A percentile compares a stretch with the other conserved stretches of the same genome.
These are phyloP conservation scores for Myriosclerotinia duriaeana DNA, from an alignment of 2,329 filamentous ascomycete species.

Conservation along the genomic window DNA sequence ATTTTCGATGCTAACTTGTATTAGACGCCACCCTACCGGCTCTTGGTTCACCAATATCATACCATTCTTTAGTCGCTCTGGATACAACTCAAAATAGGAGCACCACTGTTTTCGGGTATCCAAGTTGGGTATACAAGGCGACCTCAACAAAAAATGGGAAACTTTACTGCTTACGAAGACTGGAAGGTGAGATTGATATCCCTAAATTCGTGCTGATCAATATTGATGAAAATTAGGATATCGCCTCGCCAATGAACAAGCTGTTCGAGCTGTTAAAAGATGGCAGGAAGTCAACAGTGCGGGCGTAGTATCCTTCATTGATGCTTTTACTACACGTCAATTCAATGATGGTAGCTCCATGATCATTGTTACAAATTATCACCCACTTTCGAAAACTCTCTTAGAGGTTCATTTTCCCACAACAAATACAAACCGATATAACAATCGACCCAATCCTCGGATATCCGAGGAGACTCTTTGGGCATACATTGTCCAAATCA, in stretches of 20 bases:
- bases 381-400: constrained; percentile 85
- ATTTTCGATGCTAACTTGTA: neutral
- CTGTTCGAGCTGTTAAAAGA: constrained; percentile 79
- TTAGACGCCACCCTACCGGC: constrained; percentile 48
- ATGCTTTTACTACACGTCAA: constrained; percentile 88
- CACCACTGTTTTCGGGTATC: constrained; percentile 76
- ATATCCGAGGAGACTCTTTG: constrained; percentile 76
- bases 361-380: constrained; percentile 91
- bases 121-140: constrained; percentile 95
- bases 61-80: constrained; percentile 87
- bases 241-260: constrained; percentile 82
- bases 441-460: constrained; percentile 41
- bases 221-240: constrained; percentile 55
- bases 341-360: constrained; percentile 88
- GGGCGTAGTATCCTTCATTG: constrained; percentile 80
- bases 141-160: constrained; percentile 84
- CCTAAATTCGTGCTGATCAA: constrained; percentile 5
- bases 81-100: constrained; percentile 80
- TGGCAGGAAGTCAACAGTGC: constrained; percentile 86
- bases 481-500: constrained; percentile 89
- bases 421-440: constrained; percentile 41
- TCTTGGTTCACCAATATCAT: constrained; percentile 78
- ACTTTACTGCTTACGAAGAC: constrained; percentile 79
- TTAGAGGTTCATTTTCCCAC: constrained; percentile 71
- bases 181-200: constrained; percentile 61